Base-by-base conservation (phyloP, 2,329 filamentous ascomycete genomes). In the Aschersonia sp. region DNA sequence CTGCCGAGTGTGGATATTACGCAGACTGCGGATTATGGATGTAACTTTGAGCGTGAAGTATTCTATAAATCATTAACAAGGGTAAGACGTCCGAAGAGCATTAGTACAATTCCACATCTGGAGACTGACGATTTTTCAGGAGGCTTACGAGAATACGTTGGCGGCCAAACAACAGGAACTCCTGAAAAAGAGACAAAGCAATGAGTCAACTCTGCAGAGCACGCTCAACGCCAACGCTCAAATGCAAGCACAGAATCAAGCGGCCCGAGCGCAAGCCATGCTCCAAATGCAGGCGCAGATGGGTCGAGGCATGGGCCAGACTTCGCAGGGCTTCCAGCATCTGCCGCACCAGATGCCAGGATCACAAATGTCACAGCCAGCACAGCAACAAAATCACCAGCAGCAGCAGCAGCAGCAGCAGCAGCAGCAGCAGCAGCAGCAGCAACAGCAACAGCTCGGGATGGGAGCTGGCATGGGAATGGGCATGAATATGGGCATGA, bases 321-420 rank as follows among this genome's bases (percentile, higher is more conserved):
- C 65, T 5, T 61, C 74, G 51, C 75, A 71, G 54, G 70, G 68
- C 1, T 80, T 81, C 50, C 76, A 76, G 51, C 71, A 74, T 45
- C 66, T 80, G 38, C 76, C 78, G 50, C 75, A 77, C 48, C 73
- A 70, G 48, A 77, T 78, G 73, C 77, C 80, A 54, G 62, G 69
- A 4, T 69, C 72, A 1, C 71, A 70, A 40, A 69, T 78, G 30
- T 66, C 71, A 7, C 75, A 63, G 47, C 60, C 60, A 45, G 50
- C 50, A 12, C 57, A 59, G 30, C 57, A 55, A 41, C 52, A 51
- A 20, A 50, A 50, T 10, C 52, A 55, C 29, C 58, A 59, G 38
- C 58, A 55, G 43, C 61, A 65, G 44, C 58, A 57, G 30, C 54
- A 57, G 31, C 43, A 6, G 40, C 40, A 9, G 7, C 51, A 55